A percentile compares a stretch with the other conserved stretches of the same genome.
Evolutionary conservation across 257 asterid genomes (phyloP).

Genomic region (Penstemon davidsonii): DNA sequence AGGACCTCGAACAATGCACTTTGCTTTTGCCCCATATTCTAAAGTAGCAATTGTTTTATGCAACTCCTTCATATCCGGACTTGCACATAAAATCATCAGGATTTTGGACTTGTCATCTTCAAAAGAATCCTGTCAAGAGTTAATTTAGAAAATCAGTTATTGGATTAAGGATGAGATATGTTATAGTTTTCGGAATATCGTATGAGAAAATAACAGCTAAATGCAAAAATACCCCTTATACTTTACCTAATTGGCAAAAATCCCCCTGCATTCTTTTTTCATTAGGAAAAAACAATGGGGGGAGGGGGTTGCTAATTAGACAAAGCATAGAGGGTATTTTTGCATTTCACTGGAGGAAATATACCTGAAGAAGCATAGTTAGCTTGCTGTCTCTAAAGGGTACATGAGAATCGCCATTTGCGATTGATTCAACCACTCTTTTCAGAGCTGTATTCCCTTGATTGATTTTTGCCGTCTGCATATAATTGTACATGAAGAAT

Average conservation of each 20-base stretch:
- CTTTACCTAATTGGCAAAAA: too few relatives aligned
- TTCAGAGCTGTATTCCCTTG: conserved; percentile 88
- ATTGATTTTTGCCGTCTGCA: conserved; percentile 91
- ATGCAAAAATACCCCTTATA: too few relatives aligned
- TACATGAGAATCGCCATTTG: conserved; percentile 95
- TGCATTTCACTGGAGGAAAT: too few relatives aligned
- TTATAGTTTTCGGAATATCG: too few relatives aligned
- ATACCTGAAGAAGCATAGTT: conserved; percentile 86
- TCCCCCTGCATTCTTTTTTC: too few relatives aligned
- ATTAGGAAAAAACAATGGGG: too few relatives aligned
- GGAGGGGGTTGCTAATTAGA: too few relatives aligned
- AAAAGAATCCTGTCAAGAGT: conserved; percentile 60
- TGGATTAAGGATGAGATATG: too few relatives aligned
- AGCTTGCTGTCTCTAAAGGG: conserved; percentile 98
- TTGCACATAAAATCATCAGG: conserved; percentile 88
- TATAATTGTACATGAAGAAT: background rate
- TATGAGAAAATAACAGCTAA: too few relatives aligned
- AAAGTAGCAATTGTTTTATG: conserved; percentile 90
- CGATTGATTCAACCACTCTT: conserved; percentile 95
- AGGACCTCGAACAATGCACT: conserved; percentile 86
- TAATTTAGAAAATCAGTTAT: too few relatives aligned
- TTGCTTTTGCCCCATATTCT: conserved; percentile 96
- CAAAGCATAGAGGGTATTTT: too few relatives aligned
- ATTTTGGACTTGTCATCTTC: conserved; percentile 94
- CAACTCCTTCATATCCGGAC: conserved; percentile 90